Evolutionary conservation across 805 yeast genomes (phyloP), one percentile per base, ranked within the genome.

Genomic region (Saccharomyces paradoxus): DNA sequence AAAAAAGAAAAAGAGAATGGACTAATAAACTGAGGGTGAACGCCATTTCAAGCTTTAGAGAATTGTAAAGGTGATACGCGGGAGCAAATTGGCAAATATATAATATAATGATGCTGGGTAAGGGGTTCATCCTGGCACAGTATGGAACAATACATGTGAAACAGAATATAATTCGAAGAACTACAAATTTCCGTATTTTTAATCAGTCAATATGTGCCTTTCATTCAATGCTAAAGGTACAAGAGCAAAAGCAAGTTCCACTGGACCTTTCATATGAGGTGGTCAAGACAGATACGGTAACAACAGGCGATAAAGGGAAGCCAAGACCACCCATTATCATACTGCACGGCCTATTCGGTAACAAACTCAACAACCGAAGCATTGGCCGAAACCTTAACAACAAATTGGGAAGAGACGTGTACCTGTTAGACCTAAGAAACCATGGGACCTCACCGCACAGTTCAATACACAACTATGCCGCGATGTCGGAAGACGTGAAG

Each of bases 361-460:
- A 86, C 52, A 86, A 81, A 61, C 63, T 79, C n/a, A 92, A 90
- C 69, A 89, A 88, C 63, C 73, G 96, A 55, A 75, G 89, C 0
- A 88, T 91, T n/a, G 87, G 89, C 9, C 81, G 80, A 63, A 77
- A 75, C 52, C 67, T 86, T 32, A 77, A 81, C 14, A 69, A 68
- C 22, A 59, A 64, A 12, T 64, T 86, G 55, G 67, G 73, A 27
- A 71, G 89, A 48, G 83, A 84, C 56, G 82, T 86, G 3, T 85
- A 79, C 64, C 79, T 88, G 59, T 64, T 86, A 17, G 98, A 92
- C 67, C 74, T 91, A 55, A 75, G 99, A 57, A 91, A 94, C 70
- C 97, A 91, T 67, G 99, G 99, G 1, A 82, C 78, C n/a, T 87
- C 96, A 1, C 97, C 97, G 0, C 95, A 87, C 61, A 66, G 63